Conservation (phyloP, 306 rosid species). For the Quercus parvula region DNA sequence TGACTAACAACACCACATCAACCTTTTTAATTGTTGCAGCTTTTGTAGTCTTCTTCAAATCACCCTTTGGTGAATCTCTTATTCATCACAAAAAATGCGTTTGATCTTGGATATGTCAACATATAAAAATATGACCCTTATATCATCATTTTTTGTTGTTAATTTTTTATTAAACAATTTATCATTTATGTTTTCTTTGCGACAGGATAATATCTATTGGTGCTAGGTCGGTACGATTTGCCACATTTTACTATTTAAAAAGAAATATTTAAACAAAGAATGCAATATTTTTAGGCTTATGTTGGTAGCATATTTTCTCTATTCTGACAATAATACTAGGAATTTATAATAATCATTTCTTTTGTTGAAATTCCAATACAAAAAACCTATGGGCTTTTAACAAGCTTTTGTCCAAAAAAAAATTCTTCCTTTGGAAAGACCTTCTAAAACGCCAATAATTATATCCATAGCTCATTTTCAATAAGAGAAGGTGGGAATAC, state of each 20-base stretch:
- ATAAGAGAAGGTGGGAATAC: slow-evolving; percentile 85
- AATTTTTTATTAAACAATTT: not conserved
- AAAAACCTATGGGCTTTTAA: slow-evolving; percentile 21
- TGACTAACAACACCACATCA: too few relatives aligned
- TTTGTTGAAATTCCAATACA: slow-evolving; percentile 8
- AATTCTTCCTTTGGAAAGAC: slow-evolving; percentile 78
- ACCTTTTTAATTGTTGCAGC: too few relatives aligned
- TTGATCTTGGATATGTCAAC: too few relatives aligned
- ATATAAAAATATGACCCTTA: too few relatives aligned
- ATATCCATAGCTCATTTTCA: slow-evolving; percentile 97
- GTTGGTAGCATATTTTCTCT: not conserved
- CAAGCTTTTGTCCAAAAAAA: slow-evolving; percentile 38
- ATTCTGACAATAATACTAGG: too few relatives aligned
- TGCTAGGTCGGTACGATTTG: not conserved
- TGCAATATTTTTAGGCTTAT: not conserved
- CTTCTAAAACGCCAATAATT: slow-evolving; percentile 43
- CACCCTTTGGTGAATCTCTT: too few relatives aligned
- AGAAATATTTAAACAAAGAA: not conserved
- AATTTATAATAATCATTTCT: not conserved
- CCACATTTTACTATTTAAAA: not conserved
- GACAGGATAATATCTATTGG: not conserved
- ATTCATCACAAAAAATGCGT: too few relatives aligned
- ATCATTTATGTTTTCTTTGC: not conserved
- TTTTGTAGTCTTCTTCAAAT: too few relatives aligned
- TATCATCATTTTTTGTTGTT: not conserved